Base-by-base conservation (phyloP, 169 alveolate genomes). In the Ichthyophthirius multifiliis region DNA sequence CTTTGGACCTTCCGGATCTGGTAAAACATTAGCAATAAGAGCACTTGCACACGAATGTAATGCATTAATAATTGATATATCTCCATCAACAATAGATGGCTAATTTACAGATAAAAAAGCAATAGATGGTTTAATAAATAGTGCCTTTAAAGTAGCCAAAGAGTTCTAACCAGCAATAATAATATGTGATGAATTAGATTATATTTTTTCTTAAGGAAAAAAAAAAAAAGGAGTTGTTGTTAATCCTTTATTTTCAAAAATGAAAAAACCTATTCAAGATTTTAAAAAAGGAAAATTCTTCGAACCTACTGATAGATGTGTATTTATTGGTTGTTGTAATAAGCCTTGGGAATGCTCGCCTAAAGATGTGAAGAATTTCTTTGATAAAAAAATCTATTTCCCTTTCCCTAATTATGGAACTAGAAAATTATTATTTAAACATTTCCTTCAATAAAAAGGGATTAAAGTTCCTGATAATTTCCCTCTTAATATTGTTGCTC, bases 131-230 rank as follows among this genome's bases (percentile, higher is more conserved):
- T 65, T 84, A 46, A 67, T 92, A 20, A 88, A 92, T 81, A 87
- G 82, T 30, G 92, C 90, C 55, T 92, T 96, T 87, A 85, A 90
- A 55, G 90, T 88, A 13, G 98, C 98, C 20, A 94, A 93, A 87
- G 94, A 93, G 43, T 89, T 86, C 86, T 95, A 95, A 39, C 98
- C 98, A 12, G 93, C 98, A 37, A 90, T 94, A 62, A 94, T 94
- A 30, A 94, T 93, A 87, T 92, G 94, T 74, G 98, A 96, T 80
- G 93, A 96, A 43, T 91, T 92, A 43, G 97, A 96, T 83, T 89
- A 94, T 48, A 90, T 93, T 35, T 90, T 94, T 90, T 90, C 91
- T 48, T 82, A 89, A 10, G 90, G 89, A 44, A 88, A 89, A 86
- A 89, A 89, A 62, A 83, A 84, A 20, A 89, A 79, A 65, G 86